These are phyloP conservation scores for Phytophthora megakarya DNA, from an alignment of 352 stramenopile species.

Conservation along the genomic window DNA sequence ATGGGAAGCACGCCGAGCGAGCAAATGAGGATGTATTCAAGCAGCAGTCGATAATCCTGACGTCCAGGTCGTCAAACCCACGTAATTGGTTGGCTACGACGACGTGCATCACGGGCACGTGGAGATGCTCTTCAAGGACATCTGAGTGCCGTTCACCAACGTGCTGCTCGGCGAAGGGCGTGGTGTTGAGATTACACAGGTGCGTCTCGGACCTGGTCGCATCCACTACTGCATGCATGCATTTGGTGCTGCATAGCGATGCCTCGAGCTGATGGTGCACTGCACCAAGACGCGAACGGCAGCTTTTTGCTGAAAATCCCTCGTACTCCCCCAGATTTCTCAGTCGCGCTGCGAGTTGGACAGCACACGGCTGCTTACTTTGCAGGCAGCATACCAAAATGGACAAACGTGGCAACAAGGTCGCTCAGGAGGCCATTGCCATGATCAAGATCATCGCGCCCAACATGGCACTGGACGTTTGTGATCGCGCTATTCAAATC, in stretches of 20 bases:
- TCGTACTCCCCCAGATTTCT: conserved; percentile 86
- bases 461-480: conserved; percentile 85
- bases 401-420: conserved; percentile 84
- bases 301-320: conserved; percentile 90
- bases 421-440: conserved; percentile 91
- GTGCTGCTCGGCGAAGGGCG: conserved; percentile 81
- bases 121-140: conserved; percentile 96
- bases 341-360: conserved; percentile 83
- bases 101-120: conserved; percentile 95
- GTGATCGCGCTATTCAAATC: conserved; percentile 92
- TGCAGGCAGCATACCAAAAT: conserved; percentile 91
- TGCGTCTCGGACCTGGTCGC: conserved; percentile 93
- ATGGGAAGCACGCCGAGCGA: conserved; percentile 65
- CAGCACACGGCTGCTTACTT: conserved; percentile 84
- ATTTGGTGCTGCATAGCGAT: conserved; percentile 90
- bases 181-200: conserved; percentile 90
- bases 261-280: conserved; percentile 80
- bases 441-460: conserved; percentile 98
- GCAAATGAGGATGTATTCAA: conserved; percentile 52
- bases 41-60: conserved; percentile 93
- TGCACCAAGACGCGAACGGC: conserved; percentile 93
- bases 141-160: conserved; percentile 90
- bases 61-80: conserved; percentile 90
- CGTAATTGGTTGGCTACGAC: conserved; percentile 96
- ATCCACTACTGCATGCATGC: conserved; percentile 99